Conservation (phyloP, 148 eudicot species). For the Nepenthes gracilis region DNA sequence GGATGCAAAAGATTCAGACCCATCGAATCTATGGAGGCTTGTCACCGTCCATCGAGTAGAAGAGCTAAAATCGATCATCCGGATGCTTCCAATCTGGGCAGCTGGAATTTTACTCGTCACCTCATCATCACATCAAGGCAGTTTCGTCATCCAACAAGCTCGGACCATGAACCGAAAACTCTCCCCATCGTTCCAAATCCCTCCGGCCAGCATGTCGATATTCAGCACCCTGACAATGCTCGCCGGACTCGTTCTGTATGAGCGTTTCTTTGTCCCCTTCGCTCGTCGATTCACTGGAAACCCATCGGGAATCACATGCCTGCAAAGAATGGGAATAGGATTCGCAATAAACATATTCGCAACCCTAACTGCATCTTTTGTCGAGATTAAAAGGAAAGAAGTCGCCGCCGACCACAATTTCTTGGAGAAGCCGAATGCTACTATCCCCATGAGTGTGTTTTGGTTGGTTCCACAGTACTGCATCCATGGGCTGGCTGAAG, state of each 20-base stretch:
- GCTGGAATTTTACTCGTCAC: slow-evolving; percentile 39
- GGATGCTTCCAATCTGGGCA: slow-evolving; percentile 53
- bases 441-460: slow-evolving; percentile 42
- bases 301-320: slow-evolving; percentile 38
- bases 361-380: slow-evolving; percentile 24
- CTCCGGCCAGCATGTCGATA: slow-evolving; percentile 42
- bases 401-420: slow-evolving; percentile 29
- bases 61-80: slow-evolving; percentile 45
- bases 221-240: slow-evolving; percentile 28
- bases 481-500: slow-evolving; percentile 36
- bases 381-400: slow-evolving; percentile 35
- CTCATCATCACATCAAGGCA: slow-evolving; percentile 33
- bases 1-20: slow-evolving; percentile 17
- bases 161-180: slow-evolving; percentile 46
- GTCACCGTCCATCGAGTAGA: slow-evolving; percentile 59
- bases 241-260: slow-evolving; percentile 28
- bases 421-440: slow-evolving; percentile 25
- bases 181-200: slow-evolving; percentile 42
- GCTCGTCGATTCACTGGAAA: slow-evolving; percentile 31
- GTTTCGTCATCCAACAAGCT: slow-evolving; percentile 47
- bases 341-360: slow-evolving; percentile 30
- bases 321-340: slow-evolving; percentile 58
- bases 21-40: slow-evolving; percentile 51
- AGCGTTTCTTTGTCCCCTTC: slow-evolving; percentile 45
- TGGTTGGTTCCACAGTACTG: slow-evolving; percentile 45